These are phyloP conservation scores for Candida krabiensis DNA, from an alignment of 805 yeast species.

Conservation along the genomic window DNA sequence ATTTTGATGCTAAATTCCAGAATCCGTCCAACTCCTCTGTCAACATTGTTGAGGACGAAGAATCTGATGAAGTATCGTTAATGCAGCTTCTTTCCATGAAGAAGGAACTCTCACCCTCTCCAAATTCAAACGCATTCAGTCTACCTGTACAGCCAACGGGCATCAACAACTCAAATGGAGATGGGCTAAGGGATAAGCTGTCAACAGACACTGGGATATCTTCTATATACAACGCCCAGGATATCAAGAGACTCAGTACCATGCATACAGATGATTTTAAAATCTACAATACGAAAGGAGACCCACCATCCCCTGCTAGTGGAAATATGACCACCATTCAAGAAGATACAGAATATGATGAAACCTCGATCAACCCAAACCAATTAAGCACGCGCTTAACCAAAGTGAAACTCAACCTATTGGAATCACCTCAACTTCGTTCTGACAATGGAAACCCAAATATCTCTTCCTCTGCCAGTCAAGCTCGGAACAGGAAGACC, in stretches of 20 bases:
- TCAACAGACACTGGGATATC: conserved; percentile 5
- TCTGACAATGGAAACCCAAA: conserved; percentile 1
- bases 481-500: too few species aligned
- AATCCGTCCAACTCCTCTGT: background rate
- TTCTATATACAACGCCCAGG: conserved; percentile 20
- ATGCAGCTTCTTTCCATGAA: conserved; percentile 28
- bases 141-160: conserved; percentile 9
- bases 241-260: conserved; percentile 26
- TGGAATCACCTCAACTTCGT: conserved; percentile 17
- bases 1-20: conserved; percentile 25
- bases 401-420: conserved; percentile 20
- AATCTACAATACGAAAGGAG: conserved; percentile 27
- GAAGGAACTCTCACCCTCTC: conserved; percentile 23
- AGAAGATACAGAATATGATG: conserved; percentile 33
- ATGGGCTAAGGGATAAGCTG: conserved; percentile 2
- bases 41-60: conserved; percentile 3
- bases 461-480: too few species aligned
- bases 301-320: conserved; percentile 1
- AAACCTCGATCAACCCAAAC: conserved; percentile 12
- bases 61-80: conserved; percentile 24
- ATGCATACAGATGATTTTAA: conserved; percentile 32
- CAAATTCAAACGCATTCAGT: conserved; percentile 2
- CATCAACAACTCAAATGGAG: background rate
- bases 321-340: conserved; percentile 34
- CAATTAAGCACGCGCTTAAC: conserved; percentile 18